Percentiles rank a stretch among this genome's conserved stretches.
Conservation (phyloP, 495 filamentous ascomycete species). For the Trichoderma virens region DNA sequence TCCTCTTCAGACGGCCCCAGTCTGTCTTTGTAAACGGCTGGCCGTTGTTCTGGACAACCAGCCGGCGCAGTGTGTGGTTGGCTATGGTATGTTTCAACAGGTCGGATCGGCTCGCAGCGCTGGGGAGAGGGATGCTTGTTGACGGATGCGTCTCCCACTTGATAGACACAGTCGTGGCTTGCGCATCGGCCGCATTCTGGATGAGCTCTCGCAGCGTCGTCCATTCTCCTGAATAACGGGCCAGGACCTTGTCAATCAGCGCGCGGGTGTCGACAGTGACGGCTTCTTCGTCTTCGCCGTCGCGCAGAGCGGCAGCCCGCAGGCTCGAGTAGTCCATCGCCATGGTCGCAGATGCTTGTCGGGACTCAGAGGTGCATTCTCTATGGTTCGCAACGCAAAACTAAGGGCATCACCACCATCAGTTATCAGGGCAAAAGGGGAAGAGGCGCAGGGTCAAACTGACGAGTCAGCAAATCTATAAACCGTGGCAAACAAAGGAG, state of each 20-base stretch:
- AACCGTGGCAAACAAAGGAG: neutral
- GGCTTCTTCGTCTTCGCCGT: constrained; percentile 88
- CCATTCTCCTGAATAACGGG: constrained; percentile 93
- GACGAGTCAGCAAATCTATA: neutral
- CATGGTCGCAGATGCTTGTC: neutral
- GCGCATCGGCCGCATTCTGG: constrained; percentile 95
- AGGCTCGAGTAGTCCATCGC: constrained; percentile 71
- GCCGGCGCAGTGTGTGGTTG: constrained; percentile 73
- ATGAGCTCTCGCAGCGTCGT: constrained; percentile 82
- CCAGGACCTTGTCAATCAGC: constrained; percentile 94
- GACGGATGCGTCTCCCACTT: constrained; percentile 86
- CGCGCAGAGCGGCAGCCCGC: constrained; percentile 75
- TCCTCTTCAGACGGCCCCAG: constrained; percentile 89
- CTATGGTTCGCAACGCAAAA: neutral
- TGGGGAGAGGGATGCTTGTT: constrained; percentile 61
- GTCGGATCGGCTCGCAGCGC: constrained; percentile 55
- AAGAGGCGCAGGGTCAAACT: too few relatives aligned
- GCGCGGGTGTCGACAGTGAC: constrained; percentile 97
- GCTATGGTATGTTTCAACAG: constrained; percentile 73
- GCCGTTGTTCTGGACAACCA: constrained; percentile 87
- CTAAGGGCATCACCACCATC: neutral
- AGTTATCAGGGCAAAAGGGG: neutral
- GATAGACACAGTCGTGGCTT: constrained; percentile 80
- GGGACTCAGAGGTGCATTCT: neutral
- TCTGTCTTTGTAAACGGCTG: constrained; percentile 76